phyloP scores from a whole-genome alignment of 441 rosid genomes.

The Syzygium syzygioides region DNA sequence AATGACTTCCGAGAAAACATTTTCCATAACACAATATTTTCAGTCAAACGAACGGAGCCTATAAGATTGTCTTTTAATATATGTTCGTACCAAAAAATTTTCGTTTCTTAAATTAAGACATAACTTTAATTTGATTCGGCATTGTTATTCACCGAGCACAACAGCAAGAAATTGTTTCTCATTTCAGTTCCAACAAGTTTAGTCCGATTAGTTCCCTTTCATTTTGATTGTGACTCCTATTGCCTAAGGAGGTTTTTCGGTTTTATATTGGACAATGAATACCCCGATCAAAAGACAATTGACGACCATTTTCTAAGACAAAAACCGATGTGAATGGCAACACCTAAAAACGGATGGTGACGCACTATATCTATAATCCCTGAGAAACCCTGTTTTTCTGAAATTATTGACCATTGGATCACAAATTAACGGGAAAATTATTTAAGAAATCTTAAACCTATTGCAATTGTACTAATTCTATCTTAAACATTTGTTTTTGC shows the following conservation, averaged over 20 bases:
- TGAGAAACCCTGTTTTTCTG: neutral
- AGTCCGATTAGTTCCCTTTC: neutral
- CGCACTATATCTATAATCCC: neutral
- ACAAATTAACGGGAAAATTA: neutral
- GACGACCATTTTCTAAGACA: neutral
- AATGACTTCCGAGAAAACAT: no score
- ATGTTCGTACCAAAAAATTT: neutral
- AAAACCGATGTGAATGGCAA: neutral
- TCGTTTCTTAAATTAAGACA: neutral
- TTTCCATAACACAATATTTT: no score
- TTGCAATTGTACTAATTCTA: no score
- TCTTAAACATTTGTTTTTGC: no score
- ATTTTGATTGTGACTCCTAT: neutral
- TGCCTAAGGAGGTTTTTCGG: no score
- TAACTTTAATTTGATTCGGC: neutral
- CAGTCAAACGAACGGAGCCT: no score
- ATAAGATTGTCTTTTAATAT: neutral
- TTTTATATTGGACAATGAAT: no score
- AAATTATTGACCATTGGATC: neutral
- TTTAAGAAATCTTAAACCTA: no score
- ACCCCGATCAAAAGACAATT: no score
- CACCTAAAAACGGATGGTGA: neutral
- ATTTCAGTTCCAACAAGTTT: neutral
- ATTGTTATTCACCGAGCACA: neutral
- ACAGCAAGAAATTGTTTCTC: neutral